Base-by-base conservation (phyloP, 495 filamentous ascomycete genomes). In the Penicillium roqueforti region DNA sequence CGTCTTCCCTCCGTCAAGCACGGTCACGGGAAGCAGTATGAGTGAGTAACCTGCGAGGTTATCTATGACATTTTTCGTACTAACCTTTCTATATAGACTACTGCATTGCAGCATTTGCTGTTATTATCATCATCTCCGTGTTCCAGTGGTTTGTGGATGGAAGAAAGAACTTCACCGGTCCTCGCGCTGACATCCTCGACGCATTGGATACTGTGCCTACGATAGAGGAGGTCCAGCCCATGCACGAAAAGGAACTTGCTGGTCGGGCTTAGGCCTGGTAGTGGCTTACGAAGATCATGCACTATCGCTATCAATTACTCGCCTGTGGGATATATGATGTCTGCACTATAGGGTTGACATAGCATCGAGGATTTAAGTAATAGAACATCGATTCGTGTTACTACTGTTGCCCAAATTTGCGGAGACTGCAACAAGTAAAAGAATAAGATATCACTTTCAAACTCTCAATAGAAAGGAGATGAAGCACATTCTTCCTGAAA, bases 121-220 rank as follows among this genome's bases (percentile, higher is more conserved):
- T 88, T 31, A 82, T 89, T 20, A 60, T 88, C 11, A 67, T 84
- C 4, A 80, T 89, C 36, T 81, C 82, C 29, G 74, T 75, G 0
- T 61, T 86, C 18, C 83, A 85, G 58, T 89, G 86, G 83, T 68
- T 86, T 57, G 72, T 87, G 4, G 84, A 86, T 50, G 86, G 86
- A 18, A 72, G 81, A 9, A 86, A 81, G 71, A 83, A 87, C 56
- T 88, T 82, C 66, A 80, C 67, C 0, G 85, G 84, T 3, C 85
- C 84, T 3, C 67, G 73, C 1, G 56, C 79, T 8, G 73, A 81
- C 34, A 51, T 80, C 9, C 50, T 57, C 11, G 63, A 66, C 18
- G 59, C 49, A 4, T 20, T 59, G 26, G 47, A 62, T 8, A 34
- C 37, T 1, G 20, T 28, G 18, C 53, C 46, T 5, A 54, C 44